phyloP scores from a whole-genome alignment of 1,284 basidiomycete genomes.

The Puccinia hordei region DNA sequence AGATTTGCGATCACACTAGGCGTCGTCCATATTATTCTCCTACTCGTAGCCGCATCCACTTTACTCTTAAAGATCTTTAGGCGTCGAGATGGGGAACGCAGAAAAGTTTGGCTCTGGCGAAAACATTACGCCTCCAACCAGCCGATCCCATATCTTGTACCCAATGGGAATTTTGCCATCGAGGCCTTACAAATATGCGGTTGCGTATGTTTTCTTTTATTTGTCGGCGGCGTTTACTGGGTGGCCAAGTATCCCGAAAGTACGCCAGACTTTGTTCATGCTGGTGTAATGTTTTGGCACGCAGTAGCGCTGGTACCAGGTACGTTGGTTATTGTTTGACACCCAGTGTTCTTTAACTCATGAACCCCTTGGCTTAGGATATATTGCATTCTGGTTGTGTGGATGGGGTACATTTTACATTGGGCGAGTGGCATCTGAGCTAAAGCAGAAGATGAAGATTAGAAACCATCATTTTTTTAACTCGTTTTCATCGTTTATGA shows the following conservation, averaged over 20 bases:
- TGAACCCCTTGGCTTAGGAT: background rate
- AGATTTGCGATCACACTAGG: background rate
- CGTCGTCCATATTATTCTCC: background rate
- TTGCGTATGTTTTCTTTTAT: background rate
- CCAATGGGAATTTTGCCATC: background rate
- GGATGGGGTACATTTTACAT: background rate
- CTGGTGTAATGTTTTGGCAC: background rate
- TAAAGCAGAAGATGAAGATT: too few relatives aligned
- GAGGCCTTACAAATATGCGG: constrained; percentile 5
- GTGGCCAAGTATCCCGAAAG: background rate
- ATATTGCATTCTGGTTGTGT: background rate
- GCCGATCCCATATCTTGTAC: background rate
- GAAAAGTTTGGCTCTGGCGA: constrained; percentile 14
- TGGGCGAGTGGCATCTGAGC: too few relatives aligned
- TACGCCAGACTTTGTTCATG: background rate
- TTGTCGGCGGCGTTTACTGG: background rate
- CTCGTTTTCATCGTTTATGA: too few relatives aligned
- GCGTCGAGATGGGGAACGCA: background rate
- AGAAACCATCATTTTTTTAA: too few relatives aligned
- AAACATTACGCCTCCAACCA: background rate
- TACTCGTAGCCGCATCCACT: background rate
- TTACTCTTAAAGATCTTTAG: background rate
- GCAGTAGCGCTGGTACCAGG: background rate
- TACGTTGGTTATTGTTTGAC: background rate
- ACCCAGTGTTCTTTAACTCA: too few relatives aligned